These are phyloP conservation scores for Epichloe brachyelytri DNA, from an alignment of 2,329 filamentous ascomycete genomes.

Conservation along the genomic window DNA sequence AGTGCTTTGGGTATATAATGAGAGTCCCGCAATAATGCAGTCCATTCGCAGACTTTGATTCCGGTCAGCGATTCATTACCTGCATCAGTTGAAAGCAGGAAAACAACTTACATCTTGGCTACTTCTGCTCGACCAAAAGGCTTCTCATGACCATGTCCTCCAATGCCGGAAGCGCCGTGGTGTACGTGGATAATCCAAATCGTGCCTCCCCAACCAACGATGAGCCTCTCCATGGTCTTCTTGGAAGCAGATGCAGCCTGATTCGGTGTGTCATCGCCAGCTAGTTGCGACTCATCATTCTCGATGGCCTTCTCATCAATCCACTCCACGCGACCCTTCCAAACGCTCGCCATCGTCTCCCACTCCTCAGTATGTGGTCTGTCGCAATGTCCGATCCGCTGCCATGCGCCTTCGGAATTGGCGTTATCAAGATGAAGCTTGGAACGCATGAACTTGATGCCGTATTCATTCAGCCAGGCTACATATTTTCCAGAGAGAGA, in stretches of 20 bases:
- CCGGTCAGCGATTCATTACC: neutral
- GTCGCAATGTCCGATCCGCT: conserved; percentile 83
- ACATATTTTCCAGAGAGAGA: conserved; percentile 86
- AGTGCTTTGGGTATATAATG: conserved; percentile 85
- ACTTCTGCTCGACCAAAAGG: conserved; percentile 76
- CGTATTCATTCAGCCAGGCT: conserved; percentile 91
- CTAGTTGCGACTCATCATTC: conserved; percentile 41
- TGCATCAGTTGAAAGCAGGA: neutral
- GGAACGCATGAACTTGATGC: conserved; percentile 94
- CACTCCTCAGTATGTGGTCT: conserved; percentile 75
- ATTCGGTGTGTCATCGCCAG: neutral
- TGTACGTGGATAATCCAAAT: conserved; percentile 94
- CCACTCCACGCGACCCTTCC: conserved; percentile 90
- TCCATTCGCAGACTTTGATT: conserved; percentile 69
- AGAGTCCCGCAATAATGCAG: conserved; percentile 94
- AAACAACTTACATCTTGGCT: conserved; percentile 64
- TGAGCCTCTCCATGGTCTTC: conserved; percentile 53
- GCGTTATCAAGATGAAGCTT: conserved; percentile 66
- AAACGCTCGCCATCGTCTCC: conserved; percentile 93
- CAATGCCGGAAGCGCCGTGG: conserved; percentile 53
- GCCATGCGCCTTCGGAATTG: conserved; percentile 80
- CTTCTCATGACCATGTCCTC: conserved; percentile 55
- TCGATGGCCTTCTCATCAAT: conserved; percentile 76
- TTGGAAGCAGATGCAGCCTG: neutral
- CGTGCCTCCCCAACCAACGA: conserved; percentile 92